Base-by-base conservation (phyloP, 306 rosid genomes). In the Fragaria vesca region DNA sequence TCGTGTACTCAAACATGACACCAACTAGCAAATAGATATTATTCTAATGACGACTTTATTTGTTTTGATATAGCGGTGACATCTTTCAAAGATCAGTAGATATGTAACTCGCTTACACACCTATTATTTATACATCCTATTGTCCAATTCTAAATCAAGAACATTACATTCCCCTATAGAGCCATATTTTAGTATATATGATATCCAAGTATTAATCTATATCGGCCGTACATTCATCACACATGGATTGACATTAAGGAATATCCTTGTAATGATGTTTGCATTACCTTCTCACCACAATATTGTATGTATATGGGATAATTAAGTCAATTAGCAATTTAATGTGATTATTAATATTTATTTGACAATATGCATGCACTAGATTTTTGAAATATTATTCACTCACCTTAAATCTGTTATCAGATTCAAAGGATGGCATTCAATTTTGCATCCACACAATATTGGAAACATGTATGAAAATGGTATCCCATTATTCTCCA, bases 251-350 rank as follows among this genome's bases (percentile, higher is more conserved):
- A 10, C 28, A 66, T 15, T 8, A 1, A 18, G 71, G 48, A 38
- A 66, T 38, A 38, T 66, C 71, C 17, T 20, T 66, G 26, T 18
- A 36, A 66, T 66, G 71, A 38, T 65, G 45, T 65, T 65, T 34
- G 45, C 69, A 34, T 65, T 34, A 65, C 69, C 69, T 65, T 60
- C 4, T 6, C 65, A 1, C 32, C 51, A 46, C 51, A 46, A 46
- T 46, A 54, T 58, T 24, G 5, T 58, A 58, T 30, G 17, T 30
- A 61, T 5, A 61, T 61, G 5, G 18, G 12, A 16, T 34, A 4
- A 11, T 18, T n/a, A 55, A 57, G 63, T 5, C 42, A 5, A 62
- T 62, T 62, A 30, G 68, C 66, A 26, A 30, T 0, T 32, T 63
- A 30, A 62, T 8, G 2, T 43, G 8, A 43, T 40, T 43, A 43